Percentiles rank a stretch among this genome's conserved stretches.
Evolutionary conservation across 139 green algal species (phyloP).

Genomic region (Mesotaenium endlicherianum): DNA sequence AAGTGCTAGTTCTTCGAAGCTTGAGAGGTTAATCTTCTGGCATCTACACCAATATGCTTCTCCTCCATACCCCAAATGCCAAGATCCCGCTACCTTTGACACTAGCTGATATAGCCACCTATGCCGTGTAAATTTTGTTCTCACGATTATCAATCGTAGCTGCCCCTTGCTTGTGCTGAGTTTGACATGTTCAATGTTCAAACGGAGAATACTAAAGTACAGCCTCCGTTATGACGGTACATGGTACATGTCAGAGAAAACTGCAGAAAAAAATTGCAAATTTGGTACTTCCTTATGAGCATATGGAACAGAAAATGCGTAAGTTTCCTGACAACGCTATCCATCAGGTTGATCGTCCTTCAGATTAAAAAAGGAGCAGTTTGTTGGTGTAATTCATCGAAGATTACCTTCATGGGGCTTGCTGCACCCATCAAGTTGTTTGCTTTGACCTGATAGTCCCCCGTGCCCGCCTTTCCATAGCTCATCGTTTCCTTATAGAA

Average conservation of each 20-base stretch:
- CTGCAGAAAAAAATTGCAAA: not conserved
- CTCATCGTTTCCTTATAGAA: too few species aligned
- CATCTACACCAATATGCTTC: too few species aligned
- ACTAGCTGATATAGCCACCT: too few species aligned
- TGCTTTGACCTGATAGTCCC: not conserved
- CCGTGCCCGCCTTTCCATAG: not conserved
- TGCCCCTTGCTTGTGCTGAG: too few species aligned
- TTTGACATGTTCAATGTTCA: too few species aligned
- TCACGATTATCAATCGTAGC: too few species aligned
- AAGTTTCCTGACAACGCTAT: not conserved
- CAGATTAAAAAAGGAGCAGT: not conserved
- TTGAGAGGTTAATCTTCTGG: too few species aligned
- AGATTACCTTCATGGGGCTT: not conserved
- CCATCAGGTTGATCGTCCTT: not conserved
- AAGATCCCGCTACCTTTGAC: too few species aligned
- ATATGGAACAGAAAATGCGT: not conserved
- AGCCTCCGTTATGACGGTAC: not conserved
- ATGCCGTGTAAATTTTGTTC: too few species aligned
- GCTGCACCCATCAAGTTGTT: slow-evolving; percentile 17
- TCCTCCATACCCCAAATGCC: too few species aligned
- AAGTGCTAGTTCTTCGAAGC: not conserved
- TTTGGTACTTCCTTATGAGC: not conserved
- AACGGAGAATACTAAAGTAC: not conserved
- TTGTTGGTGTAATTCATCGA: not conserved
- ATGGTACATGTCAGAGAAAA: not conserved